phyloP scores from a whole-genome alignment of 192 early-diverging fungal species.

The Spizellomyces punctatus region DNA sequence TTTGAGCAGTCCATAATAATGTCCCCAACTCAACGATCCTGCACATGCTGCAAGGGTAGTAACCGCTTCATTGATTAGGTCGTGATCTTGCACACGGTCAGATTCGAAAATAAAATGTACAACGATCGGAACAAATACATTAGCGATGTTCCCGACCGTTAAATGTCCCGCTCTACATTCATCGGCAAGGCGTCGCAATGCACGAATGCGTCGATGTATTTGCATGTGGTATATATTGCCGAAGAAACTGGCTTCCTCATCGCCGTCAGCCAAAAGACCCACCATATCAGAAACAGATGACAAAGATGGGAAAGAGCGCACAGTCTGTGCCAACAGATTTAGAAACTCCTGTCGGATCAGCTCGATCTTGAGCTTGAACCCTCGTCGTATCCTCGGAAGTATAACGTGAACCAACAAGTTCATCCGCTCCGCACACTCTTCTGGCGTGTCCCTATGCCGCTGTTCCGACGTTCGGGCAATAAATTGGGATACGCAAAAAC shows the following conservation, averaged over 20 bases:
- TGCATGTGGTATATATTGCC: constrained; percentile 95
- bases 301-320: constrained; percentile 61
- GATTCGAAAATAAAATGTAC: constrained; percentile 85
- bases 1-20: constrained; percentile 78
- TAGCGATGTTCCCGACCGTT: constrained; percentile 51
- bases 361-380: constrained; percentile 52
- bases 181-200: constrained; percentile 71
- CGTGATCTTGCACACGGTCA: constrained; percentile 66
- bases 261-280: constrained; percentile 64
- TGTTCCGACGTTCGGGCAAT: constrained; percentile 30
- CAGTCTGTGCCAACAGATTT: constrained; percentile 60
- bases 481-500: constrained; percentile 74
- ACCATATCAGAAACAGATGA: constrained; percentile 68
- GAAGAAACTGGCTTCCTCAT: constrained; percentile 96
- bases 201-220: constrained; percentile 86
- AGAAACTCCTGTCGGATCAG: constrained; percentile 75
- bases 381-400: constrained; percentile 73
- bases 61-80: constrained; percentile 83
- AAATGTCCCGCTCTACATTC: constrained; percentile 48
- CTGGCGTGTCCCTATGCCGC: not conserved
- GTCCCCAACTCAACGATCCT: constrained; percentile 74
- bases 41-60: constrained; percentile 73
- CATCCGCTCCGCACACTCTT: not conserved
- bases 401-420: constrained; percentile 60
- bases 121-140: constrained; percentile 84